Evolutionary conservation across 2,329 filamentous ascomycete species (phyloP).

Genomic region (Cryoendolithus antarcticus): DNA sequence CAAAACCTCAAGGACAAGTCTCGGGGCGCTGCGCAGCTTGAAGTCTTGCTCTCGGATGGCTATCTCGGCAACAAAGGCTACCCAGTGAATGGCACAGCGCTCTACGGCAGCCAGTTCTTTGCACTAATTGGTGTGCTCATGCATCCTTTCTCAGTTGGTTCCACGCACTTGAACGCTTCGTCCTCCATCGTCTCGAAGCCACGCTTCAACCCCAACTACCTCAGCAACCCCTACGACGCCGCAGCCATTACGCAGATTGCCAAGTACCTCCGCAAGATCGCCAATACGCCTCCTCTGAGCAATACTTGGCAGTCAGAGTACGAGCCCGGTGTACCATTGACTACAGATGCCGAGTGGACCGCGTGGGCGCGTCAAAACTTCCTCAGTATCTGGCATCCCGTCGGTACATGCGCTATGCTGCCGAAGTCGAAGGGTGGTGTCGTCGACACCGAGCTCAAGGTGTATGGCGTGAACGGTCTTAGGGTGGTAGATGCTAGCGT

Average conservation of each 20-base stretch:
- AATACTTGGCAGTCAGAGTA: slow-evolving; percentile 12
- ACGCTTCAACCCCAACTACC: slow-evolving; percentile 18
- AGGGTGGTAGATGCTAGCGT: slow-evolving; percentile 24
- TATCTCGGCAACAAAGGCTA: slow-evolving; percentile 32
- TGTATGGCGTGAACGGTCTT: slow-evolving; percentile 19
- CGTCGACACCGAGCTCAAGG: slow-evolving; percentile 18
- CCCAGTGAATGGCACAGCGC: slow-evolving; percentile 18
- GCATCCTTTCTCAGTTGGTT: slow-evolving; percentile 21
- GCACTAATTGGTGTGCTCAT: slow-evolving; percentile 24
- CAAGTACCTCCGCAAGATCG: slow-evolving; percentile 29
- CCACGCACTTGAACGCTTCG: slow-evolving; percentile 13
- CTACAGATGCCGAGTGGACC: slow-evolving; percentile 11
- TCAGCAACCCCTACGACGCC: slow-evolving; percentile 16
- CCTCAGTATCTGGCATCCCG: slow-evolving; percentile 21
- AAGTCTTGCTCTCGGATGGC: slow-evolving; percentile 35
- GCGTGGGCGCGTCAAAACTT: slow-evolving; percentile 13
- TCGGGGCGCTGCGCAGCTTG: slow-evolving; percentile 28
- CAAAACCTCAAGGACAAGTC: slow-evolving; percentile 25
- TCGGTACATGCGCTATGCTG: slow-evolving; percentile 26
- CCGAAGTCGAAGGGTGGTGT: slow-evolving; percentile 16
- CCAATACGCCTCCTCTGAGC: slow-evolving; percentile 27
- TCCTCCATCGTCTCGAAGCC: slow-evolving; percentile 11
- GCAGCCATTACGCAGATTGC: slow-evolving; percentile 13
- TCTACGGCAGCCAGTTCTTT: slow-evolving; percentile 22
- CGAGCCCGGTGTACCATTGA: slow-evolving; percentile 10